Base-by-base conservation (phyloP, 2,329 filamentous ascomycete genomes). In the Colletotrichum spinosum region DNA sequence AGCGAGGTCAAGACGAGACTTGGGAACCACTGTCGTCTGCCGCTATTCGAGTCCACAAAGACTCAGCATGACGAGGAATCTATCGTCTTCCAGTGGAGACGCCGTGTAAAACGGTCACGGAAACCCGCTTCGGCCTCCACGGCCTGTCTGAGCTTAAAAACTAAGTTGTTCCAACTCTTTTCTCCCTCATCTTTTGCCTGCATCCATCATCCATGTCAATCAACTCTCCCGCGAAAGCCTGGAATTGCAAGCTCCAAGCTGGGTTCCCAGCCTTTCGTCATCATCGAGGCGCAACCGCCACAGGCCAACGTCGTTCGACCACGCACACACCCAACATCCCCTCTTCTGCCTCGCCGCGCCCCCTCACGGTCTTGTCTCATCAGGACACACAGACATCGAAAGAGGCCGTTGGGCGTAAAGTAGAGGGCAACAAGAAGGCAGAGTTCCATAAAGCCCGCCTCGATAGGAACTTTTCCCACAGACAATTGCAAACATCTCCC, bases 361-460 rank as follows among this genome's bases (percentile, higher is more conserved):
- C 57, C 45, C 58, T 50, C 63, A 52, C 46, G 25, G 33, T 51
- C 52, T 39, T 63, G 63, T 63, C 58, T 66, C 58, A 63, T 46
- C 59, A 51, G 38, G 42, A 49, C 63, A 62, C 63, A 66, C 63
- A 53, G 63, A 63, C 63, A 51, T 52, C 37, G 25, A 38, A 35
- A 35, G 33, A 60, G 55, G 37, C 10, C 55, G 41, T 35, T 55
- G 34, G 51, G 53, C 42, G 38, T 55, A 33, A 37, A 45, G 53
- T 35, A 45, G 41, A 37, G 42, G 13, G 37, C 25, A 25, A 25
- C 25, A 46, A 41, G 41, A 50, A 52, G 48, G 15, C 54, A 39
- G 63, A 44, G 38, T 54, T 17, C 53, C 63, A 63, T 66, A 66
- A 66, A 66, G 59, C 48, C 59, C 53, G 63, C 59, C 48, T 63